phyloP scores from a whole-genome alignment of 371 early-diverging fungal species.

The Actinomortierella wolfii region DNA sequence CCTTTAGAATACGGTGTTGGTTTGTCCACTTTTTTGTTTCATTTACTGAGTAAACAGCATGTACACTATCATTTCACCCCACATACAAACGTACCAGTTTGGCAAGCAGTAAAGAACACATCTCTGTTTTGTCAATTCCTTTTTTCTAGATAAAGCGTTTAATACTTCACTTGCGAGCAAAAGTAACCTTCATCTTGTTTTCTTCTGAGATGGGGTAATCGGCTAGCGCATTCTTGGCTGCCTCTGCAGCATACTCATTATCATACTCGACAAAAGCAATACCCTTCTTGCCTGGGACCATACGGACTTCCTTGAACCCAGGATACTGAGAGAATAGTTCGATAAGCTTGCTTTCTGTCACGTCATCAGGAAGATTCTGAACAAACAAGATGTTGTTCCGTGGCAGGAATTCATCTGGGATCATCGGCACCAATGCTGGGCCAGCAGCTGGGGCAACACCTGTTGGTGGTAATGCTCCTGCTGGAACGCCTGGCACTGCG shows the following conservation, averaged over 20 bases:
- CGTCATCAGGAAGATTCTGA: slow-evolving; percentile 82
- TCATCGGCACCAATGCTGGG: slow-evolving; percentile 45
- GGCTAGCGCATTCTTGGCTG: slow-evolving; percentile 78
- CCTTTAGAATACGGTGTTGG: too few relatives aligned
- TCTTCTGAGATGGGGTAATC: slow-evolving; percentile 76
- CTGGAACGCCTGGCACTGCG: slow-evolving; percentile 14
- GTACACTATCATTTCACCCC: too few relatives aligned
- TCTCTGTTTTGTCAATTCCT: too few relatives aligned
- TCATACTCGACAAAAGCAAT: slow-evolving; percentile 97
- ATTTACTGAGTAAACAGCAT: too few relatives aligned
- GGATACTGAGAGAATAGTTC: slow-evolving; percentile 77
- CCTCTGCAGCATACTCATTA: slow-evolving; percentile 74
- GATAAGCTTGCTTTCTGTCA: slow-evolving; percentile 63
- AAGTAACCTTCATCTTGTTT: slow-evolving; percentile 83
- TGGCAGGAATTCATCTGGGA: slow-evolving; percentile 75
- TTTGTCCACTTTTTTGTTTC: too few relatives aligned
- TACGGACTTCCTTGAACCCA: slow-evolving; percentile 92
- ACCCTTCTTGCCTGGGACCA: slow-evolving; percentile 81
- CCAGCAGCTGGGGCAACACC: slow-evolving; percentile 15
- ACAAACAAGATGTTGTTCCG: slow-evolving; percentile 92
- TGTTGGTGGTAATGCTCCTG: slow-evolving; percentile 7
- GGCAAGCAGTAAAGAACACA: too few relatives aligned
- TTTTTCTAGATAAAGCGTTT: too few relatives aligned
- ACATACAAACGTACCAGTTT: too few relatives aligned
- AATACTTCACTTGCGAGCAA: slow-evolving; percentile 68